phyloP scores from a whole-genome alignment of 2,329 filamentous ascomycete genomes.

The Corynespora cassiicola region DNA sequence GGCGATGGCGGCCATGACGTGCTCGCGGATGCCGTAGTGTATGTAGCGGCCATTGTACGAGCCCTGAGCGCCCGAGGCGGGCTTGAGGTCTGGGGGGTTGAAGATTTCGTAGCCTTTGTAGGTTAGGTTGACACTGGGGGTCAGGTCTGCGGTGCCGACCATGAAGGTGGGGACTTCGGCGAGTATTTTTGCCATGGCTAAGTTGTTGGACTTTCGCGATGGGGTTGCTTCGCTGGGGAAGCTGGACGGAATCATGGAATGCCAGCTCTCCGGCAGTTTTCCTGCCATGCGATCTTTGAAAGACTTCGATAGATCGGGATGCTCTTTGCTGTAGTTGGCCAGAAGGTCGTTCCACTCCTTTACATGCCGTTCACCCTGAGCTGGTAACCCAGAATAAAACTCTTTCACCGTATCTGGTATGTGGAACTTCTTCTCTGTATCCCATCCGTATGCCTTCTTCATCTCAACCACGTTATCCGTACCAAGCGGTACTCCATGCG shows the following conservation, averaged over 20 bases:
- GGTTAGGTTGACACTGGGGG: slow-evolving; percentile 58
- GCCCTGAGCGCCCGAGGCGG: slow-evolving; percentile 58
- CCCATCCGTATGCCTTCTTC: slow-evolving; percentile 57
- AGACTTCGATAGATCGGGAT: slow-evolving; percentile 57
- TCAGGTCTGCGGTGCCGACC: slow-evolving; percentile 69
- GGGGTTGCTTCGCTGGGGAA: slow-evolving; percentile 57
- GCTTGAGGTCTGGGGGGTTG: slow-evolving; percentile 47
- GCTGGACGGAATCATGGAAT: slow-evolving; percentile 55
- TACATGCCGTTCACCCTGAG: slow-evolving; percentile 55
- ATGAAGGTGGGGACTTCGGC: slow-evolving; percentile 94
- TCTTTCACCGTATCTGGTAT: slow-evolving; percentile 53
- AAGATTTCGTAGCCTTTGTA: slow-evolving; percentile 58
- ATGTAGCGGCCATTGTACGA: slow-evolving; percentile 62
- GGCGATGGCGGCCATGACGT: slow-evolving; percentile 43
- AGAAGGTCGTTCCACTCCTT: slow-evolving; percentile 57
- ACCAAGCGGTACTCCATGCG: slow-evolving; percentile 65
- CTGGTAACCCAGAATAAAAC: slow-evolving; percentile 59
- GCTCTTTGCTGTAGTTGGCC: slow-evolving; percentile 48
- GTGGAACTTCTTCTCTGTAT: slow-evolving; percentile 54
- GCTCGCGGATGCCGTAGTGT: slow-evolving; percentile 45
- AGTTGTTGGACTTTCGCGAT: slow-evolving; percentile 58
- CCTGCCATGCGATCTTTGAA: slow-evolving; percentile 58
- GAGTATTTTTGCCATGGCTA: slow-evolving; percentile 59
- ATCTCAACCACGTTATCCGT: slow-evolving; percentile 58
- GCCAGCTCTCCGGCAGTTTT: slow-evolving; percentile 57